phyloP scores from a whole-genome alignment of 805 yeast species.

The Wickerhamiella azymoides region DNA sequence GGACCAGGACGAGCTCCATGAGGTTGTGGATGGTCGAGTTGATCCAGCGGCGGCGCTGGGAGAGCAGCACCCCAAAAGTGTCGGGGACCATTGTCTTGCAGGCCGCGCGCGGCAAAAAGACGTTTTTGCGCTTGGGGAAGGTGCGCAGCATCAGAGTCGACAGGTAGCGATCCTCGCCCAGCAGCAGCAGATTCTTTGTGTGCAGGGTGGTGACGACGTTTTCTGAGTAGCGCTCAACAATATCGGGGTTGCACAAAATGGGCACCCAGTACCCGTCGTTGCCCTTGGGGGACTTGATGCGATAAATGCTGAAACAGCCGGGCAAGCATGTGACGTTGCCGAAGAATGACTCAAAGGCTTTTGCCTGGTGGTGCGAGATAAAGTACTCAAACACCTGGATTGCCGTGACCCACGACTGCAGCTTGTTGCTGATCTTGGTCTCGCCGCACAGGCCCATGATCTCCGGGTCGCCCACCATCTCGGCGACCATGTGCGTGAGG shows the following conservation, averaged over 20 bases:
- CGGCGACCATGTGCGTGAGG: conserved; percentile 77
- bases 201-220: conserved; percentile 75
- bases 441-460: conserved; percentile 94
- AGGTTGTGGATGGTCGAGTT: conserved; percentile 88
- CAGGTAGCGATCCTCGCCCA: conserved; percentile 84
- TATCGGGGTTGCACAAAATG: conserved; percentile 80
- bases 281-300: conserved; percentile 83
- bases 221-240: conserved; percentile 81
- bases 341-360: conserved; percentile 88
- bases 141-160: conserved; percentile 76
- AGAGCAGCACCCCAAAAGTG: conserved; percentile 58
- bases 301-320: conserved; percentile 86
- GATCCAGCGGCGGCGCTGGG: conserved; percentile 95
- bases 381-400: conserved; percentile 90
- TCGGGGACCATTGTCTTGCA: conserved; percentile 89
- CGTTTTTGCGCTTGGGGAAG: conserved; percentile 77
- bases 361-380: conserved; percentile 86
- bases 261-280: conserved; percentile 80
- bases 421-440: conserved; percentile 76
- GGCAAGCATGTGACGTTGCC: conserved; percentile 94
- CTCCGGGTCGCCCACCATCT: conserved; percentile 72
- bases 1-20: conserved; percentile 71
- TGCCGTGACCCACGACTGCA: conserved; percentile 76
- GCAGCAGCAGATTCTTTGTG: conserved; percentile 64
- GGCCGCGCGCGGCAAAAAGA: conserved; percentile 80